A percentile compares a stretch with the other conserved stretches of the same genome.
phyloP scores from a whole-genome alignment of 352 stramenopile genomes.

The Phytophthora pluvialis region DNA sequence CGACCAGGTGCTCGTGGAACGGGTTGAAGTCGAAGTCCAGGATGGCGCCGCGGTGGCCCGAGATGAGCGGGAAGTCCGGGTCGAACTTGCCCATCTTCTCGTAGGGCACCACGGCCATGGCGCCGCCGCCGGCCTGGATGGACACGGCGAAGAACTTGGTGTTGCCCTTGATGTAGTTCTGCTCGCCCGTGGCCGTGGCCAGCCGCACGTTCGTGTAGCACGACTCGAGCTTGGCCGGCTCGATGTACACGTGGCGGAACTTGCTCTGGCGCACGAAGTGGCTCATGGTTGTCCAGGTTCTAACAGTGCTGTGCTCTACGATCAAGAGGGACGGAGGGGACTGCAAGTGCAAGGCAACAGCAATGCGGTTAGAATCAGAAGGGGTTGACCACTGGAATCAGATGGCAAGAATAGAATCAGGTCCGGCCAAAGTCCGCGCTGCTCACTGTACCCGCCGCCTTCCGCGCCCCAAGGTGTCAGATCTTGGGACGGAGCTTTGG shows the following conservation, averaged over 20 bases:
- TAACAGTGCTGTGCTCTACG: neutral
- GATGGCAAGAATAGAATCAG: constrained; percentile 17
- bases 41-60: constrained; percentile 95
- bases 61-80: constrained; percentile 93
- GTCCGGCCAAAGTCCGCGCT: neutral
- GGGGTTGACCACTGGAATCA: neutral
- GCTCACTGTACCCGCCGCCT: constrained; percentile 3
- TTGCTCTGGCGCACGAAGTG: constrained; percentile 97
- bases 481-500: constrained; percentile 9
- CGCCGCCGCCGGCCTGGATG: constrained; percentile 87
- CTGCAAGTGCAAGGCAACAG: constrained; percentile 2
- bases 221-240: constrained; percentile 95
- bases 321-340: constrained; percentile 1
- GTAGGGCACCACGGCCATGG: constrained; percentile 95
- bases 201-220: constrained; percentile 94
- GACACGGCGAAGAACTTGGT: constrained; percentile 99
- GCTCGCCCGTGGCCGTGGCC: constrained; percentile 97
- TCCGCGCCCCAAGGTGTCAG: constrained; percentile 2
- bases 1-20: constrained; percentile 96
- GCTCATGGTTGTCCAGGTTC: constrained; percentile 71
- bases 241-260: constrained; percentile 98
- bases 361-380: constrained; percentile 8
- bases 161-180: constrained; percentile 99
- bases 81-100: constrained; percentile 96
- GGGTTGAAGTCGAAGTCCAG: constrained; percentile 99